Conservation (phyloP, 805 yeast genomes). For the Candida peoriensis region DNA sequence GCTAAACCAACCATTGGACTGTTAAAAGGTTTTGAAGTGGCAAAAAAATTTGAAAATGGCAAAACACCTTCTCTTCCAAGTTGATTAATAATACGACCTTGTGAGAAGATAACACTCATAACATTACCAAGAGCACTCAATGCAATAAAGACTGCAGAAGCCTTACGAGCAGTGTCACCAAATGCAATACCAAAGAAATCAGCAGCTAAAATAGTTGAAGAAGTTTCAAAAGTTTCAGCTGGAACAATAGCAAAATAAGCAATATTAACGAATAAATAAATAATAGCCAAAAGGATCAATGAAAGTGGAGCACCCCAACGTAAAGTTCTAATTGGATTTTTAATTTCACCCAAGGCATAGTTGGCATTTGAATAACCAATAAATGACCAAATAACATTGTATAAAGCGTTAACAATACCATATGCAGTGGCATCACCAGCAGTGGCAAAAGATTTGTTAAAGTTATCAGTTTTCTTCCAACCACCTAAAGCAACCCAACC, state of each 20-base stretch:
- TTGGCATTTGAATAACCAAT: slow-evolving; percentile 81
- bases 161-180: slow-evolving; percentile 63
- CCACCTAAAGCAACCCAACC: slow-evolving; percentile 86
- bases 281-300: slow-evolving; percentile 49
- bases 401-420: slow-evolving; percentile 70
- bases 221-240: slow-evolving; percentile 47
- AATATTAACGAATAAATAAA: slow-evolving; percentile 72
- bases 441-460: slow-evolving; percentile 54
- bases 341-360: slow-evolving; percentile 76
- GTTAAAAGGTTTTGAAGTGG: slow-evolving; percentile 65
- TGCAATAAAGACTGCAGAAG: slow-evolving; percentile 76
- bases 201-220: slow-evolving; percentile 73
- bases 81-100: slow-evolving; percentile 76
- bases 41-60: slow-evolving; percentile 70
- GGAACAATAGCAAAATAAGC: slow-evolving; percentile 84
- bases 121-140: slow-evolving; percentile 80
- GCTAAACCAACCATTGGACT: slow-evolving; percentile 70
- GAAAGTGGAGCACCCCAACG: slow-evolving; percentile 74
- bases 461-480: slow-evolving; percentile 57
- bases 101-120: slow-evolving; percentile 72
- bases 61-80: slow-evolving; percentile 78
- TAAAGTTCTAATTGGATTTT: slow-evolving; percentile 65
- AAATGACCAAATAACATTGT: slow-evolving; percentile 81
- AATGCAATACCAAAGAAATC: slow-evolving; percentile 69
- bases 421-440: slow-evolving; percentile 50